These are phyloP conservation scores for Colletotrichum melonis DNA, from an alignment of 2,329 filamentous ascomycete species.

Conservation along the genomic window DNA sequence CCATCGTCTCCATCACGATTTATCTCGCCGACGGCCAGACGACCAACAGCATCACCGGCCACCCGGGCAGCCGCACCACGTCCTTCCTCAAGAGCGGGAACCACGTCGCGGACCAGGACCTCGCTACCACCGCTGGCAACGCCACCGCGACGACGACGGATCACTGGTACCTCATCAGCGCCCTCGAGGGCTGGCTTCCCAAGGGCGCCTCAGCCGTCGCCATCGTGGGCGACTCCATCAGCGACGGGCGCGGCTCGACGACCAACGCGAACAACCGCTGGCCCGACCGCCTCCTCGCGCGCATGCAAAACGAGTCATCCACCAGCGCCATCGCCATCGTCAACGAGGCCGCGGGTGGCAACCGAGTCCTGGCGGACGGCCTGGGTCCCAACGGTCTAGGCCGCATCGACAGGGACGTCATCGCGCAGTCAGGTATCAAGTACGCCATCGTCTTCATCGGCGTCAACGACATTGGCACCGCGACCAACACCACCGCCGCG, in stretches of 20 bases:
- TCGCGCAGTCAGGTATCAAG: conserved; percentile 63
- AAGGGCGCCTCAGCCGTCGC: conserved; percentile 54
- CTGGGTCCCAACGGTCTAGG: conserved; percentile 68
- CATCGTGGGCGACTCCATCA: conserved; percentile 75
- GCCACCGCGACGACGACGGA: conserved; percentile 41
- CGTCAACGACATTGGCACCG: conserved; percentile 72
- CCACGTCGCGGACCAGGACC: conserved; percentile 53
- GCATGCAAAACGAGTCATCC: conserved; percentile 51
- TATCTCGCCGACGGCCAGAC: conserved; percentile 68
- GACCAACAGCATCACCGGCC: conserved; percentile 66
- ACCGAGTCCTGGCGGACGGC: conserved; percentile 68
- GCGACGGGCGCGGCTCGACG: conserved; percentile 70
- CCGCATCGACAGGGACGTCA: conserved; percentile 69
- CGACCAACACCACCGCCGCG: conserved; percentile 50
- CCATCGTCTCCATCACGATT: conserved; percentile 65
- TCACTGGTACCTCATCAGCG: conserved; percentile 70
- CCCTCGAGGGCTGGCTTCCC: conserved; percentile 65
- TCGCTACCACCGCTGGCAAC: conserved; percentile 41
- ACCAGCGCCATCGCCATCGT: conserved; percentile 58
- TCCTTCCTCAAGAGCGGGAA: conserved; percentile 66
- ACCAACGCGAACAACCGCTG: conserved; percentile 67
- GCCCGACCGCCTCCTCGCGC: conserved; percentile 55
- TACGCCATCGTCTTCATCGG: conserved; percentile 72
- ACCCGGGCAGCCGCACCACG: conserved; percentile 71
- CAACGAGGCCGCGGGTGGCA: conserved; percentile 74